These are phyloP conservation scores for Penstemon barbatus DNA, from an alignment of 257 asterid species.

Conservation along the genomic window DNA sequence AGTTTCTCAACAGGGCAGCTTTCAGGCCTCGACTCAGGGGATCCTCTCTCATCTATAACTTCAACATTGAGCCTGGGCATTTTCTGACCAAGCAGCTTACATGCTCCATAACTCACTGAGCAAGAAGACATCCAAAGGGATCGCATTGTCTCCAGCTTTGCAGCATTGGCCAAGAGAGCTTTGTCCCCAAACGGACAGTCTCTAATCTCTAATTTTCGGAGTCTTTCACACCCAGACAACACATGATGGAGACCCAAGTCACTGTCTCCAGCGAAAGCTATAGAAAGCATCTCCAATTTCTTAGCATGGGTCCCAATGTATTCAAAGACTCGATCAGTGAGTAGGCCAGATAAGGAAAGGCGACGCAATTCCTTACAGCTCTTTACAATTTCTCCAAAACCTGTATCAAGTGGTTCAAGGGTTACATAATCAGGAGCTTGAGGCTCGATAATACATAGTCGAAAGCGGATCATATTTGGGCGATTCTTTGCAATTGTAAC, in stretches of 20 bases:
- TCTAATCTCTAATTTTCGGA: slow-evolving; percentile 87
- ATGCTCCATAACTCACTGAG: slow-evolving; percentile 84
- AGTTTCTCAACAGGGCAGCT: slow-evolving; percentile 75
- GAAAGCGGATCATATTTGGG: slow-evolving; percentile 72
- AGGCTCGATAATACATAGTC: slow-evolving; percentile 87
- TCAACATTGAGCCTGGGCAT: slow-evolving; percentile 89
- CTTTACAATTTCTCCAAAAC: slow-evolving; percentile 93
- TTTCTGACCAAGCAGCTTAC: slow-evolving; percentile 81
- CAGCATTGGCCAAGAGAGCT: slow-evolving; percentile 92
- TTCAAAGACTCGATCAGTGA: slow-evolving; percentile 73
- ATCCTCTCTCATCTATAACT: slow-evolving; percentile 88
- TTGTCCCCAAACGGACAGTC: slow-evolving; percentile 97
- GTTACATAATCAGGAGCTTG: slow-evolving; percentile 73
- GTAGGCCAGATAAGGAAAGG: slow-evolving; percentile 88
- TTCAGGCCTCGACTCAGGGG: slow-evolving; percentile 73
- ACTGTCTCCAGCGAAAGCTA: slow-evolving; percentile 93
- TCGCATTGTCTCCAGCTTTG: slow-evolving; percentile 99
- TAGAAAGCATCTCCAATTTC: slow-evolving; percentile 91
- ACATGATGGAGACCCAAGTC: slow-evolving; percentile 88
- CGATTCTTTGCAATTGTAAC: slow-evolving; percentile 69
- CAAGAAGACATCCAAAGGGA: slow-evolving; percentile 99
- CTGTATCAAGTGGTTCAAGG: slow-evolving; percentile 74
- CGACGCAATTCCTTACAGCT: slow-evolving; percentile 74
- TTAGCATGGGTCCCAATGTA: slow-evolving; percentile 81
- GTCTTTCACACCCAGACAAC: slow-evolving; percentile 88